phyloP scores from a whole-genome alignment of 768 basidiomycete genomes.

The Amanita pallidorosea region DNA sequence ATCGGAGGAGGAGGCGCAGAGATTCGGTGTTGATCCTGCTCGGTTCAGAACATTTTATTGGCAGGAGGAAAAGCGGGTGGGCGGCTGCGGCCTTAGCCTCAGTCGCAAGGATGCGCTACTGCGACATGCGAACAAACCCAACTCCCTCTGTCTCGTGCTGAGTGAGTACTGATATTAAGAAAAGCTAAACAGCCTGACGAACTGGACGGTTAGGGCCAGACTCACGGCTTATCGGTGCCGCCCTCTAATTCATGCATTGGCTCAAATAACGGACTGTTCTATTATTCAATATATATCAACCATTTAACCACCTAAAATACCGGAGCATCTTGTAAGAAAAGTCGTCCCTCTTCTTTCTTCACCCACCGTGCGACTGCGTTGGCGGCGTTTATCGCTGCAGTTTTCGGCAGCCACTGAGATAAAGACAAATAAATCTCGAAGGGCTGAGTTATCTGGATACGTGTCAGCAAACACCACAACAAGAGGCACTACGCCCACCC shows the following conservation, averaged over 20 bases:
- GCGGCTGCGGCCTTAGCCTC: conserved; percentile 30
- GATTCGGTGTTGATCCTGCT: background rate
- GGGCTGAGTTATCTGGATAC: conserved; percentile 72
- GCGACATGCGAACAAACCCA: conserved; percentile 19
- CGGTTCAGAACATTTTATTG: conserved; percentile 6
- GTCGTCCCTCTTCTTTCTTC: conserved; percentile 68
- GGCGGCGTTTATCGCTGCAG: conserved; percentile 77
- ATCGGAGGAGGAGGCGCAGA: conserved; percentile 9
- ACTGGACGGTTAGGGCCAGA: background rate
- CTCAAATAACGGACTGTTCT: background rate
- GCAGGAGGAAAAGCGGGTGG: conserved; percentile 25
- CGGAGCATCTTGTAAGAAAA: conserved; percentile 86
- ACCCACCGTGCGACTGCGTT: conserved; percentile 89
- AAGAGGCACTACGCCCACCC: conserved; percentile 47
- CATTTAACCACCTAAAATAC: conserved; percentile 47
- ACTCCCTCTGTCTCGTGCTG: background rate
- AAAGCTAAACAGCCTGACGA: background rate
- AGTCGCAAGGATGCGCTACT: conserved; percentile 35
- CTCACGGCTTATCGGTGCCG: background rate
- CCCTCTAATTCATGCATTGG: background rate
- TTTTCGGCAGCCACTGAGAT: conserved; percentile 80
- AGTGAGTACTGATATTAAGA: background rate
- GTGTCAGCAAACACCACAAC: background rate
- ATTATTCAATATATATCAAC: background rate
- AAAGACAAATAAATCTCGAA: conserved; percentile 87